Percentiles rank a stretch among this genome's conserved stretches.
Conservation (phyloP, 2,329 filamentous ascomycete species). For the Lecanicillium sp. region DNA sequence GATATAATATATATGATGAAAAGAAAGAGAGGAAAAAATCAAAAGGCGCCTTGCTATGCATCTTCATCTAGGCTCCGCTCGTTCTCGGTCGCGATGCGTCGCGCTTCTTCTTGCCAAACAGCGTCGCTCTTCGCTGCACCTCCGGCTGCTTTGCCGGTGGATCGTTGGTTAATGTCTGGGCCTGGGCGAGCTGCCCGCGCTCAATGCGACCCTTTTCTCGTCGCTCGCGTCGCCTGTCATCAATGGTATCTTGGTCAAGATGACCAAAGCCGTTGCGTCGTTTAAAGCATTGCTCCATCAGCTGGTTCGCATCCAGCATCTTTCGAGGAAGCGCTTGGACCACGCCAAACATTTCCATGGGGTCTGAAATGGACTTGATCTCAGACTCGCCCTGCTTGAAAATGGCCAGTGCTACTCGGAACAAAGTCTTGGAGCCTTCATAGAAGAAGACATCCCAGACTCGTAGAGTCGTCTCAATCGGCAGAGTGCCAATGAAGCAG, state of each 20-base stretch:
- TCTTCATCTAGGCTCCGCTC: too few species aligned
- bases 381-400: slow-evolving; percentile 82
- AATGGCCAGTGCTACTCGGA: slow-evolving; percentile 81
- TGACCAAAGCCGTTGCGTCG: slow-evolving; percentile 73
- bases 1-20: not conserved
- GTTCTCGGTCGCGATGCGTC: slow-evolving; percentile 13
- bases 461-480: slow-evolving; percentile 82
- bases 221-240: slow-evolving; percentile 64
- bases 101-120: slow-evolving; percentile 36
- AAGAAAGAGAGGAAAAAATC: too few species aligned
- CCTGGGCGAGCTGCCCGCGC: slow-evolving; percentile 16
- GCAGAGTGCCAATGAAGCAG: slow-evolving; percentile 85
- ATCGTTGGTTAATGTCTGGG: slow-evolving; percentile 21
- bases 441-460: slow-evolving; percentile 97
- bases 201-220: slow-evolving; percentile 44
- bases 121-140: slow-evolving; percentile 23
- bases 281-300: slow-evolving; percentile 78
- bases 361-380: slow-evolving; percentile 71
- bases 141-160: slow-evolving; percentile 20
- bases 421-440: slow-evolving; percentile 88
- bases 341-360: slow-evolving; percentile 93
- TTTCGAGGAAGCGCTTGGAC: slow-evolving; percentile 79
- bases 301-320: slow-evolving; percentile 70
- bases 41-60: too few species aligned
- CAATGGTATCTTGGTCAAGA: slow-evolving; percentile 73